Percentiles rank a stretch among this genome's conserved stretches.
These are phyloP conservation scores for Malassezia restricta DNA, from an alignment of 1,284 basidiomycete species.

Conservation along the genomic window DNA sequence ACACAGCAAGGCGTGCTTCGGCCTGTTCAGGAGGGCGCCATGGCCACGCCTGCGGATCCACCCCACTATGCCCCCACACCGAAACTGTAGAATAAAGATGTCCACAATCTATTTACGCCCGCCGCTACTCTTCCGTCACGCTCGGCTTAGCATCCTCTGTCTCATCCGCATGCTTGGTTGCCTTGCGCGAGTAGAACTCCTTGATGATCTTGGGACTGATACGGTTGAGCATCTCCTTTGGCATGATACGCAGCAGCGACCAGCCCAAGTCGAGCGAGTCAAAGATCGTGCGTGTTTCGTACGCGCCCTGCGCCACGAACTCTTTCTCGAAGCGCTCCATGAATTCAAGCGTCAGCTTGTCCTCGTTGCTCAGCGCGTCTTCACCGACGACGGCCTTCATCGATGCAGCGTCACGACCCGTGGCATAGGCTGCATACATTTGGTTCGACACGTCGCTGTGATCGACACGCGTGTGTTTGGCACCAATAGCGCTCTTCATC, in stretches of 20 bases:
- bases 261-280: constrained; percentile 95
- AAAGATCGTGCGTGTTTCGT: constrained; percentile 92
- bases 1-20: constrained; percentile 25
- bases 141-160: constrained; percentile 20
- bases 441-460: constrained; percentile 82
- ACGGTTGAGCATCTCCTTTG: constrained; percentile 93
- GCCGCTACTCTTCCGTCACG: constrained; percentile 13
- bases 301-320: constrained; percentile 57
- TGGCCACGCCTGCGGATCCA: not conserved
- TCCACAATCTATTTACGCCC: not conserved
- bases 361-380: constrained; percentile 84
- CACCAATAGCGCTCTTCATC: constrained; percentile 99
- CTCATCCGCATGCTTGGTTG: constrained; percentile 22
- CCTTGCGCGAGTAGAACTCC: constrained; percentile 41
- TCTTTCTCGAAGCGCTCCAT: constrained; percentile 43
- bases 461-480: constrained; percentile 91
- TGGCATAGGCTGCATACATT: constrained; percentile 44
- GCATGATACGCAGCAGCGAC: constrained; percentile 94
- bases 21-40: constrained; percentile 3
- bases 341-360: constrained; percentile 48
- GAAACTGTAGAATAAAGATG: not conserved
- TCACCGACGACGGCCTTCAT: constrained; percentile 99
- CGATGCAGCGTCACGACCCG: constrained; percentile 82
- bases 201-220: constrained; percentile 45
- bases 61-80: not conserved